Evolutionary conservation across 2,329 filamentous ascomycete species (phyloP), one percentile per base, ranked within the genome.

Genomic region (Apiospora hydei): DNA sequence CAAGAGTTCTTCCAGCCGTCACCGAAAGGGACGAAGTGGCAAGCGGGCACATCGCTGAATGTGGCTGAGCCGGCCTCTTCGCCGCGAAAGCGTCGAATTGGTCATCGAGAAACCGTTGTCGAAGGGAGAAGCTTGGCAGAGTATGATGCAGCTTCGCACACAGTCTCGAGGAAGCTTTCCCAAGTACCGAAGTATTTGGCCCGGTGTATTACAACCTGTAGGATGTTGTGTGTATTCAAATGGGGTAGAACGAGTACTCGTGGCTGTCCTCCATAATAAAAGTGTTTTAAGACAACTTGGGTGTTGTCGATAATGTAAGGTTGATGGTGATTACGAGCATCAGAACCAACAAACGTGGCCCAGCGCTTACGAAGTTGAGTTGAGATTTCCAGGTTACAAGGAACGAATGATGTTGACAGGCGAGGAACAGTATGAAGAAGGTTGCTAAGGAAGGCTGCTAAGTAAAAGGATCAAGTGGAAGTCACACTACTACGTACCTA

Each of bases 171-270:
- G 30, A 64, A 8, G n/a, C 34, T n/a, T n/a, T 11, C 53, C 34
- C 57, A 41, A 13, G n/a, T 5, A 14, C 53, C 57, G 34, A 41
- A 5, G n/a, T 2, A 14, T 13, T 24, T 21, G 18, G 21, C 21
- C n/a, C 34, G 30, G 30, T 64, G 57, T 41, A 64, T 41, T 24
- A 64, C 57, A 21, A 64, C 57, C n/a, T 38, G 57, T 41, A 64
- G 34, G 57, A 64, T 64, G 18, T 64, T n/a, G 21, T 41, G 8
- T 6, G 34, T 41, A 30, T 64, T 34, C 34, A 38, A 21, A 64
- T 41, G 34, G 34, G 34, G 18, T n/a, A 16, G 57, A 64, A 8
- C 6, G 30, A 64, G 18, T n/a, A 7, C 34, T 41, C 18, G 18
- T 64, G 57, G 30, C 4, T 41, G 13, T 38, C 57, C 14, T 34